phyloP scores from a whole-genome alignment of 108 stramenopile species.

The Thalassiosira profunda region DNA sequence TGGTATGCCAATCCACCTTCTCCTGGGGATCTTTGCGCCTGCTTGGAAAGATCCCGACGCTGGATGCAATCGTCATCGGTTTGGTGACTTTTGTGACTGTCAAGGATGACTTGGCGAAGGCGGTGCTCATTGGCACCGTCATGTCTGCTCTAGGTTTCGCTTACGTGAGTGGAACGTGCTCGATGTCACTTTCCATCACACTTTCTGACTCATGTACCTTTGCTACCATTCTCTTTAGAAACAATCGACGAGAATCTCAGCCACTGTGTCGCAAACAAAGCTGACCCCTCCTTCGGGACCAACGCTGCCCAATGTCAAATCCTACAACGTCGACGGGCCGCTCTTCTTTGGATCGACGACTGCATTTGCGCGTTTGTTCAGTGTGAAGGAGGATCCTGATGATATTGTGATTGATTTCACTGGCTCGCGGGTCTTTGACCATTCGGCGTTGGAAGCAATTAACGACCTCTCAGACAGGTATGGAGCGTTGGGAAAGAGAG shows the following conservation, averaged over 20 bases:
- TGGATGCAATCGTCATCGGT: conserved; percentile 75
- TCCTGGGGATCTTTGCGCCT: conserved; percentile 76
- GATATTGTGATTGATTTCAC: conserved; percentile 82
- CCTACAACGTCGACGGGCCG: conserved; percentile 79
- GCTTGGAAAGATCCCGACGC: conserved; percentile 67
- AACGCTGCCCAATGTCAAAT: conserved; percentile 38
- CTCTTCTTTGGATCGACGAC: conserved; percentile 82
- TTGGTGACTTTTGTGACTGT: conserved; percentile 70
- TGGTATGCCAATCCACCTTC: conserved; percentile 85
- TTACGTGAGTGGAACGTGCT: too few relatives aligned
- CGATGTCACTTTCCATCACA: too few relatives aligned
- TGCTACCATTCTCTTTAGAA: too few relatives aligned
- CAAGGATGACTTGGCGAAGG: conserved; percentile 70
- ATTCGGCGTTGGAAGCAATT: conserved; percentile 79
- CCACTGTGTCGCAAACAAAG: conserved; percentile 22
- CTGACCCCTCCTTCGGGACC: conserved; percentile 27
- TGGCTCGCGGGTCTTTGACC: conserved; percentile 66
- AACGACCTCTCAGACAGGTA: conserved; percentile 65
- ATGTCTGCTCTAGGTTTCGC: conserved; percentile 80
- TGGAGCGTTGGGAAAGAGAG: conserved; percentile 60
- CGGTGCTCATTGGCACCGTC: conserved; percentile 72
- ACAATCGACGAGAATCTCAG: conserved; percentile 59
- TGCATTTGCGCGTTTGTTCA: conserved; percentile 60
- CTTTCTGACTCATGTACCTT: too few relatives aligned
- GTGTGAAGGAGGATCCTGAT: conserved; percentile 58